phyloP scores from a whole-genome alignment of 306 rosid genomes.

The Dalbergia cochinchinensis region DNA sequence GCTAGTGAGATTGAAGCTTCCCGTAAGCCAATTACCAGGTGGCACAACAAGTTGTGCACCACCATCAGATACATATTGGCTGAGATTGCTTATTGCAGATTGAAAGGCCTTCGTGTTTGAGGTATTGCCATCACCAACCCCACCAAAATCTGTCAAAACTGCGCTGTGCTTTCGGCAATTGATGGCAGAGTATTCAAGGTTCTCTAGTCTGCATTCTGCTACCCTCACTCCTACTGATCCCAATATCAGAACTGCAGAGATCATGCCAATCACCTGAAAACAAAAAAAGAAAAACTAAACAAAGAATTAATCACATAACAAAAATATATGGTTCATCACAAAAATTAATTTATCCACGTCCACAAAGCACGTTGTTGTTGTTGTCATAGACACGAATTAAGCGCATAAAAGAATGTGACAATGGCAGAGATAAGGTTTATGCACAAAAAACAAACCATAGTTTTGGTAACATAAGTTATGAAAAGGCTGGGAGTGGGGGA shows the following conservation, averaged over 20 bases:
- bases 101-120: constrained; percentile 67
- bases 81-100: constrained; percentile 55
- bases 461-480: background rate
- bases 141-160: constrained; percentile 67
- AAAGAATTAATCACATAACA: background rate
- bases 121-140: constrained; percentile 69
- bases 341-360: background rate
- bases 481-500: background rate
- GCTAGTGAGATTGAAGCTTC: constrained; percentile 77
- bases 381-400: background rate
- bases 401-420: background rate
- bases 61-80: constrained; percentile 55
- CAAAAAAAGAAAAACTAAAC: background rate
- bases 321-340: too few species aligned
- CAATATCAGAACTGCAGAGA: constrained; percentile 16
- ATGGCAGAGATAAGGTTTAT: background rate
- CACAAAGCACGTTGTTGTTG: background rate
- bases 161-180: constrained; percentile 68
- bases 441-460: background rate
- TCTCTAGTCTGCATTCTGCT: constrained; percentile 26
- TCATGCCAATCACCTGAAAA: constrained; percentile 17
- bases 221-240: constrained; percentile 27
- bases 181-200: constrained; percentile 37
- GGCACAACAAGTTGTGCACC: constrained; percentile 71
- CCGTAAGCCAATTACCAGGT: constrained; percentile 74